Percentiles rank a stretch among this genome's conserved stretches.
Conservation (phyloP, 352 stramenopile species). For the Poterioochromonas sp. region DNA sequence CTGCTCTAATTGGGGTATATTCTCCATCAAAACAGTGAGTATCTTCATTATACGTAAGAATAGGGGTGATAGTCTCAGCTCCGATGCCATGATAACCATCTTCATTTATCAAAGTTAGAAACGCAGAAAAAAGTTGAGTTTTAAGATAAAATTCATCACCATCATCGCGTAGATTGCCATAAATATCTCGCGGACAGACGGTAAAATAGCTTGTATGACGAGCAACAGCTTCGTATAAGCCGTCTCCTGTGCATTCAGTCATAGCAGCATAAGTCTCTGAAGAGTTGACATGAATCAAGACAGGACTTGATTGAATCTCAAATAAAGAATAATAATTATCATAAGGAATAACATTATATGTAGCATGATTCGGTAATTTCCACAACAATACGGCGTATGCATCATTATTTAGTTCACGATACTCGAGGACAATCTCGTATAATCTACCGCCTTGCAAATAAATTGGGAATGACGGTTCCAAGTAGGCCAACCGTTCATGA, state of each 20-base stretch:
- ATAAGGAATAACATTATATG: conserved; percentile 42
- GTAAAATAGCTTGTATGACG: neutral
- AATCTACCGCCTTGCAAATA: conserved; percentile 37
- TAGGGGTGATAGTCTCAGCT: neutral
- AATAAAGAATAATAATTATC: conserved; percentile 31
- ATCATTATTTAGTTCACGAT: conserved; percentile 44
- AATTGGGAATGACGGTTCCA: conserved; percentile 30
- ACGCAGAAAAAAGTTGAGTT: conserved; percentile 4
- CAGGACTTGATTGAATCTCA: conserved; percentile 26
- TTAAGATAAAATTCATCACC: conserved; percentile 24
- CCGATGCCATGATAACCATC: neutral
- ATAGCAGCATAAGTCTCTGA: conserved; percentile 20
- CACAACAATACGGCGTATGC: conserved; percentile 42
- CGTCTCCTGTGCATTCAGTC: conserved; percentile 26
- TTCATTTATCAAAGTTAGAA: neutral
- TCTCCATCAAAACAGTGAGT: conserved; percentile 21
- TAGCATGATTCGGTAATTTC: conserved; percentile 30
- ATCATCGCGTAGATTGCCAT: conserved; percentile 32
- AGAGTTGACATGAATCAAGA: conserved; percentile 7
- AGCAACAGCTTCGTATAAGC: neutral
- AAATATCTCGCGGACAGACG: conserved; percentile 27
- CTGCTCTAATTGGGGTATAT: conserved; percentile 22
- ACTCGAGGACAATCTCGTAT: conserved; percentile 49
- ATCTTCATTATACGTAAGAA: neutral
- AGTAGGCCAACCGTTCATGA: conserved; percentile 37